Percentiles rank a stretch among this genome's conserved stretches.
phyloP scores from a whole-genome alignment of 2,329 filamentous ascomycete species.

The Neospermospora avenae region DNA sequence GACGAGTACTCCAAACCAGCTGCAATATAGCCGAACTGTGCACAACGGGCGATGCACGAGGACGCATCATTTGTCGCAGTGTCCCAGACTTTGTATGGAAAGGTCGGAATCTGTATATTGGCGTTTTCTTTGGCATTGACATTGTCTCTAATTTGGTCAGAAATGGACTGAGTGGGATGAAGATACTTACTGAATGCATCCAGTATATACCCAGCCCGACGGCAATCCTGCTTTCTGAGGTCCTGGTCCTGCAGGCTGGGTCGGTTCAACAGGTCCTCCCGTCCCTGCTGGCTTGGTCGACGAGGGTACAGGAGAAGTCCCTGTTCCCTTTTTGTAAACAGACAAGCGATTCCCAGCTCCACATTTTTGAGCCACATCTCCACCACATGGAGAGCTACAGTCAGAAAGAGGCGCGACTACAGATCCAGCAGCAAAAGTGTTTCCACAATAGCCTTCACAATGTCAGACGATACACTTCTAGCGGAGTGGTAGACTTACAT shows the following conservation, averaged over 20 bases:
- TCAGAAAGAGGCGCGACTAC: constrained; percentile 10
- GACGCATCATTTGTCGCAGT: constrained; percentile 11
- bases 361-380: constrained; percentile 19
- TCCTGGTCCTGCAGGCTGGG: constrained; percentile 8
- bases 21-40: constrained; percentile 22
- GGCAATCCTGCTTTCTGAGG: constrained; percentile 22
- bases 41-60: constrained; percentile 16
- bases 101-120: constrained; percentile 14
- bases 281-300: not conserved
- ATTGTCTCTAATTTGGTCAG: constrained; percentile 48
- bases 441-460: constrained; percentile 22
- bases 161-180: constrained; percentile 45
- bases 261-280: not conserved
- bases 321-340: constrained; percentile 12
- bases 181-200: constrained; percentile 30
- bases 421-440: constrained; percentile 13
- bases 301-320: not conserved
- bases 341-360: constrained; percentile 22
- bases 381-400: constrained; percentile 20
- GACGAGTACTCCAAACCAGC: constrained; percentile 21
- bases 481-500: not conserved
- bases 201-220: constrained; percentile 23
- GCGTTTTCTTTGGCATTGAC: constrained; percentile 50
- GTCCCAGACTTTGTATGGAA: constrained; percentile 21
- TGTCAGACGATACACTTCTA: not conserved